Base-by-base conservation (phyloP, 78 protist genomes). In the Trichosphaerium sp. region DNA sequence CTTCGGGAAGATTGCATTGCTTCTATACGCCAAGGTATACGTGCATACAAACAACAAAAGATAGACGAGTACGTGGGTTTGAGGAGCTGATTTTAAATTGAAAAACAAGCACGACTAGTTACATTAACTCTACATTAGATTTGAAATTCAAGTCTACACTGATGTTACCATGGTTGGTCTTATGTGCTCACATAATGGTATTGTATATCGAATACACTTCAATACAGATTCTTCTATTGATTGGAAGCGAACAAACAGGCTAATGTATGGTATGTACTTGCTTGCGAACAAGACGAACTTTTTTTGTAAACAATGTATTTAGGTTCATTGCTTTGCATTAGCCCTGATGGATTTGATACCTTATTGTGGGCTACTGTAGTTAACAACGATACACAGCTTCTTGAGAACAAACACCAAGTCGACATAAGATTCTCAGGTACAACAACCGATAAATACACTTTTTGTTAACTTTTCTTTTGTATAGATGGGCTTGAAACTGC, bases 1-100 rank as follows among this genome's bases (percentile, higher is more conserved):
- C 56, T 70, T 7, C 60, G 74, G 11, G 75, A 70, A 25, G 75
- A 70, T 25, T 70, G 12, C 59, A 6, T 70, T 18, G 56, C 58
- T 10, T 43, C 75, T 18, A 7, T 70, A 25, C 37, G 75, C 15
- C 77, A 70, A 6, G 75, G 68, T 7, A 18, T 70, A 7, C 68
- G 10, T 10, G 10, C n/a, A 34, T 56, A 56, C 61, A 56, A 28
- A 14, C n/a, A 12, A 21, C n/a, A 56, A 12, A 21, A 12, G 61
- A 14, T 34, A 14, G 18, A 18, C n/a, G 32, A 21, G n/a, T 34
- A 34, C 61, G 61, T 14, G n/a, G n/a, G 32, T 14, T 26, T n/a
- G 61, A 28, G 32, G 21, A n/a, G 21, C 32, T 21, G 21, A 21
- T 47, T 47, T 21, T 47, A 47, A 21, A 47, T 47, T 47, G 21